phyloP scores from a whole-genome alignment of 495 filamentous ascomycete species.

The Penicillium malachiteum region DNA sequence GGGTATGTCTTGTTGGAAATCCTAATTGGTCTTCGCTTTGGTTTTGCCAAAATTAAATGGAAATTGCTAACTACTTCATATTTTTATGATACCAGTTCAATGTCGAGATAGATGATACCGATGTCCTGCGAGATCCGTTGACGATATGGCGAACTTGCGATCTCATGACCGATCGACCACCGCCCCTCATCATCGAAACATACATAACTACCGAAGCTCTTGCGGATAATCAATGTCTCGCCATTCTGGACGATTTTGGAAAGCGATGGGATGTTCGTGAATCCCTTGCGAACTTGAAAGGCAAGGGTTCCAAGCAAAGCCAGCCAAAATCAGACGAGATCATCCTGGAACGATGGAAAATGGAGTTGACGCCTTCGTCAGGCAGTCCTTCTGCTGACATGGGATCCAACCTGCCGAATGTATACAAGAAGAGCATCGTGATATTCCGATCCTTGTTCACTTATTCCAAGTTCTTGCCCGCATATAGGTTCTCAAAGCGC shows the following conservation, averaged over 20 bases:
- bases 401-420: slow-evolving; percentile 70
- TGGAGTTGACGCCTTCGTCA: slow-evolving; percentile 69
- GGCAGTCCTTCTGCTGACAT: slow-evolving; percentile 59
- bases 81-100: slow-evolving; percentile 65
- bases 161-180: slow-evolving; percentile 72
- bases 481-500: slow-evolving; percentile 80
- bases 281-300: slow-evolving; percentile 63
- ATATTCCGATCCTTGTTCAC: slow-evolving; percentile 92
- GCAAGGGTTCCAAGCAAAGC: slow-evolving; percentile 30
- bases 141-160: slow-evolving; percentile 76
- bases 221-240: slow-evolving; percentile 80
- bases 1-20: slow-evolving; percentile 64
- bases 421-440: slow-evolving; percentile 95
- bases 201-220: slow-evolving; percentile 81
- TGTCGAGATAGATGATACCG: slow-evolving; percentile 88
- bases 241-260: slow-evolving; percentile 82
- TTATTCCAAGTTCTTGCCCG: slow-evolving; percentile 77
- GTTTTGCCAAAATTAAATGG: too few species aligned
- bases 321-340: slow-evolving; percentile 58
- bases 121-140: slow-evolving; percentile 76
- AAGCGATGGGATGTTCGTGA: slow-evolving; percentile 91
- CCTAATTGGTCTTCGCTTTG: too few species aligned
- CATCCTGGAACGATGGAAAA: slow-evolving; percentile 84
- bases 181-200: slow-evolving; percentile 85
- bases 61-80: too few species aligned